Percentiles rank a stretch among this genome's conserved stretches.
phyloP scores from a whole-genome alignment of 129 eudicot genomes.

The Daucus carota region DNA sequence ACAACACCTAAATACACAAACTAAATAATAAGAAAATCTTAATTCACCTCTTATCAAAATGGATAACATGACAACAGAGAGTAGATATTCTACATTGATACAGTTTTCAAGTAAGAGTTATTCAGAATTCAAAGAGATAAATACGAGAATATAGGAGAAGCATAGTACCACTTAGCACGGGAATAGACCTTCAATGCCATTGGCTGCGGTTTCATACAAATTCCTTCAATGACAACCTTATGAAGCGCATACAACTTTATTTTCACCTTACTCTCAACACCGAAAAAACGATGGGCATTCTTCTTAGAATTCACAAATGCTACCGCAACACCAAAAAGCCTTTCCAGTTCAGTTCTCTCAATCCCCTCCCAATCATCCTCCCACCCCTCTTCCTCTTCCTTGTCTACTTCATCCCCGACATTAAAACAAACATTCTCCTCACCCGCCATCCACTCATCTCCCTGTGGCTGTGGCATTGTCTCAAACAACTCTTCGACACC shows the following conservation, averaged over 20 bases:
- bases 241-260: constrained; percentile 61
- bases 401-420: constrained; percentile 14
- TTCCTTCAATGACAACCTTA: constrained; percentile 64
- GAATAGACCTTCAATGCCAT: constrained; percentile 69
- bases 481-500: not conserved
- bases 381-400: constrained; percentile 30
- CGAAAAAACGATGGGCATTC: constrained; percentile 23
- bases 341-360: constrained; percentile 62
- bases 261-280: constrained; percentile 37
- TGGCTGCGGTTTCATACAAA: constrained; percentile 56
- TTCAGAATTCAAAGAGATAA: too few relatives aligned
- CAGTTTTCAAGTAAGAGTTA: not conserved
- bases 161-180: constrained; percentile 70
- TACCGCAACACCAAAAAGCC: constrained; percentile 46
- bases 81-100: not conserved
- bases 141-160: too few relatives aligned
- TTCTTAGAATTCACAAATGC: constrained; percentile 39
- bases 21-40: not conserved
- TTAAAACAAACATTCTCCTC: constrained; percentile 11
- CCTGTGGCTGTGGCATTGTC: not conserved
- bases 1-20: not conserved
- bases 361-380: constrained; percentile 73
- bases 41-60: not conserved
- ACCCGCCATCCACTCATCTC: not conserved
- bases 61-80: not conserved